These are phyloP conservation scores for Yamadazyma taylorii DNA, from an alignment of 1,139 yeast species.

Conservation along the genomic window DNA sequence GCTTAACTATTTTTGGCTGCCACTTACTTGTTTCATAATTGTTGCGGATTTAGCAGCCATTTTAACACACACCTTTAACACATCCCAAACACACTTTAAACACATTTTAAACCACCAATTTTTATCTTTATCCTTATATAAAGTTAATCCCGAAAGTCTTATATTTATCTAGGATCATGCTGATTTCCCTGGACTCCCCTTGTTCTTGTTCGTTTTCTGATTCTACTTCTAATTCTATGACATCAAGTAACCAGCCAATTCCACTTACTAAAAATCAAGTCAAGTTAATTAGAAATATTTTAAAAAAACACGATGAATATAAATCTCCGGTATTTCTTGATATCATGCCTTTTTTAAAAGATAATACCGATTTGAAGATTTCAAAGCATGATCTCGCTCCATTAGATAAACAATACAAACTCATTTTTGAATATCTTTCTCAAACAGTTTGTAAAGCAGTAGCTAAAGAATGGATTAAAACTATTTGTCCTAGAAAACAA, in stretches of 20 bases:
- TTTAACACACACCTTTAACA: not conserved
- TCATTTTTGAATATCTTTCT: slow-evolving; percentile 20
- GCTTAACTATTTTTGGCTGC: too few species aligned
- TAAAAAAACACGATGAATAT: slow-evolving; percentile 8
- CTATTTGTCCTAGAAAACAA: slow-evolving; percentile 68
- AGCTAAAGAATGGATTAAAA: slow-evolving; percentile 68
- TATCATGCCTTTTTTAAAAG: slow-evolving; percentile 13
- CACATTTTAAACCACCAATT: too few species aligned
- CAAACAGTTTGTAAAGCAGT: slow-evolving; percentile 61
- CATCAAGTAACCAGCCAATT: not conserved
- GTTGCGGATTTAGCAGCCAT: slow-evolving; percentile 1
- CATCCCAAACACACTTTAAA: not conserved
- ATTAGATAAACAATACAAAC: slow-evolving; percentile 16
- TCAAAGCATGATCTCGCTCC: not conserved
- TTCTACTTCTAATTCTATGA: too few species aligned
- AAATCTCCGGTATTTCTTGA: slow-evolving; percentile 13
- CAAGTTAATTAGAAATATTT: slow-evolving; percentile 10
- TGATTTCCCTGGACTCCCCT: too few species aligned
- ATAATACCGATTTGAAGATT: slow-evolving; percentile 6
- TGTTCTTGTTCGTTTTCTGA: too few species aligned
- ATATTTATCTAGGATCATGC: too few species aligned
- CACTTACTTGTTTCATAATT: slow-evolving; percentile 1
- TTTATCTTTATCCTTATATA: too few species aligned
- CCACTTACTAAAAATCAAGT: slow-evolving; percentile 13
- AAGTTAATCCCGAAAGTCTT: too few species aligned